Evolutionary conservation across 495 filamentous ascomycete genomes (phyloP).

Genomic region (Penicillium canariense): DNA sequence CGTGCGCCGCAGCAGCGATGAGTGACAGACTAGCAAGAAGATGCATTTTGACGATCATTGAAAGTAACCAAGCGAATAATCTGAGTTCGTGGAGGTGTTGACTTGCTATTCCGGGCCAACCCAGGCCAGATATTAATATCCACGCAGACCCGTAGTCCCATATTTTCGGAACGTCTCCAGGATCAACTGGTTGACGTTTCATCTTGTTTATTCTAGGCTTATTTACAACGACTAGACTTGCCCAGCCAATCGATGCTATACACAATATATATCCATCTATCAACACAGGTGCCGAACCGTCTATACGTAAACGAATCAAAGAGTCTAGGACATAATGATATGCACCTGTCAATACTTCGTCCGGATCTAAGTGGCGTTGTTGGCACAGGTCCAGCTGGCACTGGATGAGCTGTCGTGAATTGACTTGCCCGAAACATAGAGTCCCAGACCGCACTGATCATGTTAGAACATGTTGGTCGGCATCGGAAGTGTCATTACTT

Average conservation of each 20-base stretch:
- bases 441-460: constrained; percentile 35
- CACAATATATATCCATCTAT: neutral
- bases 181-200: too few relatives aligned
- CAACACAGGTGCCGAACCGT: neutral
- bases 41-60: neutral
- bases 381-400: constrained; percentile 36
- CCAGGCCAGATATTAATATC: neutral
- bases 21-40: constrained; percentile 6
- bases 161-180: neutral
- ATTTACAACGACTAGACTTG: constrained; percentile 6
- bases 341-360: neutral
- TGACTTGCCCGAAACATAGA: constrained; percentile 38
- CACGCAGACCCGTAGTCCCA: neutral
- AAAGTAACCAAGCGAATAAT: neutral
- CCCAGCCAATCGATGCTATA: constrained; percentile 2
- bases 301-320: neutral
- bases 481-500: constrained; percentile 4
- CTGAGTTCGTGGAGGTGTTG: neutral
- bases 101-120: neutral
- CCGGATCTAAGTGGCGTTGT: constrained; percentile 18
- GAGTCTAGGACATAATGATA: neutral
- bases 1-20: constrained; percentile 9
- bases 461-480: constrained; percentile 1
- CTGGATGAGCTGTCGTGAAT: constrained; percentile 33
- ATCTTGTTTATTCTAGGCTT: too few relatives aligned